Evolutionary conservation across 768 basidiomycete species (phyloP), one percentile per base, ranked within the genome.

Genomic region (Lyophyllum shimeji): DNA sequence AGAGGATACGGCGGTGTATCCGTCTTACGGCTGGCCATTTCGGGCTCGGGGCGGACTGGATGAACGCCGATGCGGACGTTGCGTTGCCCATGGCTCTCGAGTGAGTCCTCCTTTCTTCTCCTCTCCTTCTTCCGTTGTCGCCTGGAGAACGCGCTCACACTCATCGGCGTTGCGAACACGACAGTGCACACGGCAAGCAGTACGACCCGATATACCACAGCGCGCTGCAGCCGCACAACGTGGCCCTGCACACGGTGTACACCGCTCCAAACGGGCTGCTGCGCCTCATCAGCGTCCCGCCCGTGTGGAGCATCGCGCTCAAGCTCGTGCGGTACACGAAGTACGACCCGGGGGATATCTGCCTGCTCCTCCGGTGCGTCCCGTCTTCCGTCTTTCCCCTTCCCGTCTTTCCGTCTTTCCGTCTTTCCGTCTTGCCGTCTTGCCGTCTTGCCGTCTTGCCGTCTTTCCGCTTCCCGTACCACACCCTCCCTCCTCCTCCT

Each of bases 1-100:
- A 76, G 3, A 75, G 82, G n/a, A 72, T 90, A 25, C 75, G 76
- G 60, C 67, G 67, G 12, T 88, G 87, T 63, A 85, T 88, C 46
- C 59, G 70, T 9, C 72, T 74, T 29, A 88, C 86, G 2, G 86
- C 87, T 0, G 46, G 60, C 17, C 66, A 68, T 7, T 78, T 84
- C 64, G 62, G 65, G 2, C 75, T 80, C 47, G 87, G 88, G 21
- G 71, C 72, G 52, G 87, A 89, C 66, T 90, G 88, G 88, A 87
- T 90, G 87, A 89, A 89, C 53, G 80, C 83, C 3, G 84, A 87
- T 59, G 84, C 88, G 0, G 88, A 90, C 59, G 76, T 87, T 13
- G 85, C 87, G 2, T 73, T 90, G 46, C 87, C 88, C 15, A 80
- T 85, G 78, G 81, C 82, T 18, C 67, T 71, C 56, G 82, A 85